Evolutionary conservation across 192 early-diverging fungal genomes (phyloP).

Genomic region (Backusella liffmaniae): DNA sequence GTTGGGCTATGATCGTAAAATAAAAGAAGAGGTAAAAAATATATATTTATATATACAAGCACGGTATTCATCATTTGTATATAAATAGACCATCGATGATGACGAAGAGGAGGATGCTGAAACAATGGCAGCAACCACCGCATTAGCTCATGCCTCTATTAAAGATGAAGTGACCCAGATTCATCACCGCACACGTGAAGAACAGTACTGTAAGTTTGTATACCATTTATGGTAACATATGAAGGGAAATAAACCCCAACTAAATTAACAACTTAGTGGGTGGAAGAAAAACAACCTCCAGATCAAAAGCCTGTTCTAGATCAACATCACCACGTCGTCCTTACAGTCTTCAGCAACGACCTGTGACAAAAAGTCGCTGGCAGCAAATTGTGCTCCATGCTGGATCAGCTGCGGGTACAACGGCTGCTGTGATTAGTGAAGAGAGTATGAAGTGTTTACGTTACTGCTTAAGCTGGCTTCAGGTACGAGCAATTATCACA

Average conservation of each 20-base stretch:
- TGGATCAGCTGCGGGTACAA: slow-evolving; percentile 57
- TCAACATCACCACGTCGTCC: slow-evolving; percentile 34
- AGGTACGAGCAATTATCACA: slow-evolving; percentile 36
- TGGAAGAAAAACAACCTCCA: slow-evolving; percentile 5
- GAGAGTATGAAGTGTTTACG: slow-evolving; percentile 83
- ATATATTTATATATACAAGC: not conserved
- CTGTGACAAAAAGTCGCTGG: slow-evolving; percentile 47
- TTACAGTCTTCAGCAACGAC: slow-evolving; percentile 27
- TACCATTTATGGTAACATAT: not conserved
- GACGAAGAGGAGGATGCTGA: slow-evolving; percentile 15
- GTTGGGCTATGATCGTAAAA: slow-evolving; percentile 41
- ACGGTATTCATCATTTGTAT: not conserved
- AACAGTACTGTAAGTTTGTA: not conserved
- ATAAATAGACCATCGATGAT: slow-evolving; percentile 19
- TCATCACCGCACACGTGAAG: slow-evolving; percentile 17
- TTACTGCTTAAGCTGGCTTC: slow-evolving; percentile 87
- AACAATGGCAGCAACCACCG: slow-evolving; percentile 29
- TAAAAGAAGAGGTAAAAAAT: slow-evolving; percentile 9
- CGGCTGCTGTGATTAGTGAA: slow-evolving; percentile 78
- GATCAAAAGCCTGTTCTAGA: slow-evolving; percentile 32
- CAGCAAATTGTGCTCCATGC: slow-evolving; percentile 57
- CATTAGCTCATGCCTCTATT: slow-evolving; percentile 35
- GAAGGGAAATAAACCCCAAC: not conserved
- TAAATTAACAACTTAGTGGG: not conserved
- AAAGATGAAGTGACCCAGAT: slow-evolving; percentile 9